Evolutionary conservation across 805 yeast species (phyloP).

Genomic region (Lachancea nothofagi): DNA sequence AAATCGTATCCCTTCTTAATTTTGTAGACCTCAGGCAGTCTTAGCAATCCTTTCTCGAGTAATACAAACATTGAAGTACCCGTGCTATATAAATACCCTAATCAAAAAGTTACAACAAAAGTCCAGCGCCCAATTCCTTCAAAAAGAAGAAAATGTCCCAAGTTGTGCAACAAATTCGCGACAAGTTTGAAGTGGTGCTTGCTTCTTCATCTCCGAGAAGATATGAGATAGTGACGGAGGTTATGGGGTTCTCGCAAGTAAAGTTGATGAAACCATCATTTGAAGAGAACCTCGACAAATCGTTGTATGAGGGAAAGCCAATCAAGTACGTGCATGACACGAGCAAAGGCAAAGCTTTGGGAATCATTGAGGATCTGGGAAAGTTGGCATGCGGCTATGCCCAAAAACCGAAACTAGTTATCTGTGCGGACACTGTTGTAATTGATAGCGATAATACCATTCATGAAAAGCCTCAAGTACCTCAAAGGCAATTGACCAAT

Average conservation of each 20-base stretch:
- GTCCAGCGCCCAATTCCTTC: background rate
- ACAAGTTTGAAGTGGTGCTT: slow-evolving; percentile 42
- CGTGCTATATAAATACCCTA: too few relatives aligned
- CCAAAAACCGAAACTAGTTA: slow-evolving; percentile 26
- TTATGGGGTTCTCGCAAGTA: slow-evolving; percentile 43
- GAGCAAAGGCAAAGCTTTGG: slow-evolving; percentile 58
- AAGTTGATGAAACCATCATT: slow-evolving; percentile 59
- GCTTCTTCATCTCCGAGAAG: slow-evolving; percentile 88
- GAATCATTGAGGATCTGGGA: slow-evolving; percentile 46
- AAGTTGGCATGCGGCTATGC: slow-evolving; percentile 1
- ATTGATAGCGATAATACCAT: slow-evolving; percentile 49
- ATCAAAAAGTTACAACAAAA: too few relatives aligned
- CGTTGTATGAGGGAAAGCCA: slow-evolving; percentile 18
- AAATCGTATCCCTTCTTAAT: too few relatives aligned
- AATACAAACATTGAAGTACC: too few relatives aligned
- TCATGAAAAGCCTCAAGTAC: slow-evolving; percentile 73
- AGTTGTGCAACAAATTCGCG: slow-evolving; percentile 4
- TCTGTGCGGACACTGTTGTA: slow-evolving; percentile 82
- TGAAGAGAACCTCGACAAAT: slow-evolving; percentile 68
- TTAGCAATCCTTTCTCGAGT: too few relatives aligned
- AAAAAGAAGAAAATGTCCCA: slow-evolving; percentile 4
- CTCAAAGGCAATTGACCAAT: slow-evolving; percentile 45
- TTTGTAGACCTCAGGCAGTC: too few relatives aligned
- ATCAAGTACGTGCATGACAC: slow-evolving; percentile 61
- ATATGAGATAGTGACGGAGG: slow-evolving; percentile 56